A percentile compares a stretch with the other conserved stretches of the same genome.
phyloP scores from a whole-genome alignment of 257 asterid species.

The Solanum chaucha region DNA sequence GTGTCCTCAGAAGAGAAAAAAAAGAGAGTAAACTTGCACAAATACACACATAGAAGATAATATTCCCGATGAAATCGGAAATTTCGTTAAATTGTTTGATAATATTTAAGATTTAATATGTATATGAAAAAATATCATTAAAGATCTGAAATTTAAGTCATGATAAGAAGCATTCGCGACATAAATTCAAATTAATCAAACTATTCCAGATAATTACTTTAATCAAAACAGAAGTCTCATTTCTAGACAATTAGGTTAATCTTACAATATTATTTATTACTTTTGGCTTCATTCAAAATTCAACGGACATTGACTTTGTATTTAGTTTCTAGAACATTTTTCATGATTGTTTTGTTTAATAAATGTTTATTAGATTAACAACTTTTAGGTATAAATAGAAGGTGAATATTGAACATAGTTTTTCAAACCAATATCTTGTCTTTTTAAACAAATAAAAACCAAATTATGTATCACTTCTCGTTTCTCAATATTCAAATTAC shows the following conservation, averaged over 20 bases:
- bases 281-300: background rate
- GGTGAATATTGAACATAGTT: background rate
- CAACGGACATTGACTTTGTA: background rate
- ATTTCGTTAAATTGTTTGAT: background rate
- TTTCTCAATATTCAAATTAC: background rate
- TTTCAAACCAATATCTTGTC: background rate
- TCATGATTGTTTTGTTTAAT: background rate
- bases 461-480: background rate
- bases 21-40: background rate
- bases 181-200: background rate
- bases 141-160: rapidly evolving
- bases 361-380: background rate
- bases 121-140: background rate
- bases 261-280: background rate
- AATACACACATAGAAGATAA: background rate
- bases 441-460: background rate
- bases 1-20: background rate
- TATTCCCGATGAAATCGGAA: background rate
- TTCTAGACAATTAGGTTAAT: background rate
- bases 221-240: background rate
- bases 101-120: background rate
- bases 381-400: background rate
- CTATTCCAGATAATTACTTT: background rate
- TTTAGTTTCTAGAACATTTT: background rate
- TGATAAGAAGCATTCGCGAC: rapidly evolving